Conservation (phyloP, 495 filamentous ascomycete species). For the Evansstolkia leycettana region DNA sequence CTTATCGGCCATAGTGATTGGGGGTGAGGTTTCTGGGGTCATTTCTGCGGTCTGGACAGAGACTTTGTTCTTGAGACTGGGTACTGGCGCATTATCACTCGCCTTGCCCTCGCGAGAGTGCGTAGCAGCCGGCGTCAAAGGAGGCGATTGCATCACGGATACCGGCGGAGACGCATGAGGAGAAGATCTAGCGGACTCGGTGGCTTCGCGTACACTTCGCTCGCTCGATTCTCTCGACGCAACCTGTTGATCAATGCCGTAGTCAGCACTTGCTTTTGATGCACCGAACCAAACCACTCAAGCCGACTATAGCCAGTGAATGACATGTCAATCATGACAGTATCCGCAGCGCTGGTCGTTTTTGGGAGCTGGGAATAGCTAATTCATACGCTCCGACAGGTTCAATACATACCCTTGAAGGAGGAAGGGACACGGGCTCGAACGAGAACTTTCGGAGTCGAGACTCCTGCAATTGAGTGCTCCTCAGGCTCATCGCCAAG, state of each 20-base stretch:
- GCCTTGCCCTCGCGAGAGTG: slow-evolving; percentile 36
- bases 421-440: slow-evolving; percentile 77
- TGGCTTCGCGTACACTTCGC: slow-evolving; percentile 25
- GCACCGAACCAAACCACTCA: neutral
- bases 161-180: slow-evolving; percentile 36
- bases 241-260: slow-evolving; percentile 18
- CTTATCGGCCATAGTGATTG: slow-evolving; percentile 19
- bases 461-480: slow-evolving; percentile 62
- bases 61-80: slow-evolving; percentile 28
- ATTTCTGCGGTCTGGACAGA: slow-evolving; percentile 56
- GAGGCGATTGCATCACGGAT: slow-evolving; percentile 71
- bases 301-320: no score
- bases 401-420: slow-evolving; percentile 60
- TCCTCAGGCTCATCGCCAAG: slow-evolving; percentile 58
- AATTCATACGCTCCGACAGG: no score
- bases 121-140: slow-evolving; percentile 75
- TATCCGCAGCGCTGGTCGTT: no score
- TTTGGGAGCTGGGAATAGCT: no score
- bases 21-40: slow-evolving; percentile 31
- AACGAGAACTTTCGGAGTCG: slow-evolving; percentile 79
- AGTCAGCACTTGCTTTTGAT: slow-evolving; percentile 6
- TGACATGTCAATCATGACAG: no score
- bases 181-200: slow-evolving; percentile 26
- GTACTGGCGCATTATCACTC: slow-evolving; percentile 13
- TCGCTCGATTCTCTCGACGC: slow-evolving; percentile 36